These are phyloP conservation scores for Tritrichomonas musculus DNA, from an alignment of 208 protist species.

Conservation along the genomic window DNA sequence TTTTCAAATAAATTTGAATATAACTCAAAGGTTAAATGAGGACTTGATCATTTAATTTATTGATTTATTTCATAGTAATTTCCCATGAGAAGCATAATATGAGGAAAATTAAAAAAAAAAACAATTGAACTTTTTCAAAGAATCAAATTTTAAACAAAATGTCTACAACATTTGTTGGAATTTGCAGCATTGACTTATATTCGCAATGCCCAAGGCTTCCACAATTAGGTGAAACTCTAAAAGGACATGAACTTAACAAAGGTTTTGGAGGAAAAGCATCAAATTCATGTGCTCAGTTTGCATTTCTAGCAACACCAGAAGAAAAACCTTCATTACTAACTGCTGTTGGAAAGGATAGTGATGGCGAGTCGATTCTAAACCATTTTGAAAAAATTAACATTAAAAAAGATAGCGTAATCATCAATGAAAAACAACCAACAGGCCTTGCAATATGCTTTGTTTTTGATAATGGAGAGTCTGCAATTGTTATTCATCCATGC, in stretches of 20 bases:
- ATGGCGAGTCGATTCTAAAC: not conserved
- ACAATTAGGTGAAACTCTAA: not conserved
- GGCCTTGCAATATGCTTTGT: not conserved
- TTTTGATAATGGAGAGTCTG: not conserved
- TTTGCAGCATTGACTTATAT: not conserved
- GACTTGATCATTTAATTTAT: no score
- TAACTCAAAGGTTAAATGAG: no score
- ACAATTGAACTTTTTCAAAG: no score
- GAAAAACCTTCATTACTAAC: not conserved
- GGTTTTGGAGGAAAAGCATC: not conserved
- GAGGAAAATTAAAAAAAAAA: no score
- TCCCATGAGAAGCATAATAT: no score
- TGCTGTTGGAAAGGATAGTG: not conserved
- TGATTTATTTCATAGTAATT: no score
- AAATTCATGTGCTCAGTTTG: not conserved
- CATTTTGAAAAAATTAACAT: not conserved
- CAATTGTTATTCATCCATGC: not conserved
- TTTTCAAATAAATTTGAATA: no score
- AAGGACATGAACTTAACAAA: not conserved
- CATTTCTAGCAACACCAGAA: not conserved
- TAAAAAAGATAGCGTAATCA: not conserved
- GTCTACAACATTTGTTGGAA: not conserved
- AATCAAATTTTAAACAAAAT: not conserved
- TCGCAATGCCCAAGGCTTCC: not conserved
- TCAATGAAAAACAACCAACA: not conserved